Evolutionary conservation across 306 rosid genomes (phyloP).

Genomic region (Corylus americana): DNA sequence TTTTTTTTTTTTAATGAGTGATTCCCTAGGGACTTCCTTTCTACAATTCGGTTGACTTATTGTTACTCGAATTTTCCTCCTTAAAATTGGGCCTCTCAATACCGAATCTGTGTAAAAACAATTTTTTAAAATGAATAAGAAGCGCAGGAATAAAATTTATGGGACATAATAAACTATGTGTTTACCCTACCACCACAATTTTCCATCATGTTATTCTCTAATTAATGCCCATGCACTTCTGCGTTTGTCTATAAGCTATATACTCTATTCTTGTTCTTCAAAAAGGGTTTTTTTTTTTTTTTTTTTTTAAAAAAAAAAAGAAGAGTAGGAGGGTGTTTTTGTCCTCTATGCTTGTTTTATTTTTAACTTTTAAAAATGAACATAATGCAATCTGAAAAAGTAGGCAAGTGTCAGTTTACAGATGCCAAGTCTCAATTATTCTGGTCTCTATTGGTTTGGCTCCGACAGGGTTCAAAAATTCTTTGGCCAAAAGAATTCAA

Average conservation of each 20-base stretch:
- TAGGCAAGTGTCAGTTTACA: conserved; percentile 21
- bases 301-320: background rate
- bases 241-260: conserved; percentile 5
- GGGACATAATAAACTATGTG: background rate
- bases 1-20: background rate
- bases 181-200: conserved; percentile 36
- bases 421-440: conserved; percentile 14
- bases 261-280: conserved; percentile 1
- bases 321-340: no score
- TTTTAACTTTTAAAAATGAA: background rate
- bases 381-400: background rate
- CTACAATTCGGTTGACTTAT: conserved; percentile 32
- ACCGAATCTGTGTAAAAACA: conserved; percentile 38
- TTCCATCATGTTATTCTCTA: conserved; percentile 43
- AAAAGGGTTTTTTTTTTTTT: background rate
- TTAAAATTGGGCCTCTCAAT: conserved; percentile 41
- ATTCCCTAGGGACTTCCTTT: background rate
- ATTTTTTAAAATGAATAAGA: background rate
- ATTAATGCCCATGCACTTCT: conserved; percentile 26
- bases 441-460: conserved; percentile 8
- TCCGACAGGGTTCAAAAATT: conserved; percentile 17
- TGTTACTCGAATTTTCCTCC: conserved; percentile 18
- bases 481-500: conserved; percentile 17
- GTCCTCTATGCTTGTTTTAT: no score
- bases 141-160: background rate